Evolutionary conservation across 208 protist genomes (phyloP), one percentile per base, ranked within the genome.

Genomic region (Wallacemonas rigidus): DNA sequence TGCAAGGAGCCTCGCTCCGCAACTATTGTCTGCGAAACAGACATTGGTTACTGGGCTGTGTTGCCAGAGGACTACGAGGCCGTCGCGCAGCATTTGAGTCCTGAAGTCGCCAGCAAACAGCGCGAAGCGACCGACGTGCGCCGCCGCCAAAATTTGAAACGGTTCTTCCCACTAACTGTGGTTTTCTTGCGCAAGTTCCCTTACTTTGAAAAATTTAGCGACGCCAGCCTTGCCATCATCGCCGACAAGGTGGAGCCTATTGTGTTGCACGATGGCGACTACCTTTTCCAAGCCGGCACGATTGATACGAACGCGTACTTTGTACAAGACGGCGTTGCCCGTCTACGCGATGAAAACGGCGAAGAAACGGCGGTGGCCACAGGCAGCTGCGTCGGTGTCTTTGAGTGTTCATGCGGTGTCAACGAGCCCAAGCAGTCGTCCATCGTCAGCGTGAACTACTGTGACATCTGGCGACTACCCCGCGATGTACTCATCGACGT

Each of bases 1-100:
- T 96, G 91, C 63, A 94, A 94, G 58, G 91, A 96, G 67, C 89
- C 91, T 41, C 81, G 91, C 17, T 92, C 81, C 15, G 91, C 91
- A 44, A 93, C 91, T 9, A 96, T 96, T 76, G 57, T 85, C 26
- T 96, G 91, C 69, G 89, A 93, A 62, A 93, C 91, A 2, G 87
- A 94, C 75, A 80, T 94, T 65, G 91, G 85, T 48, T 89, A 82
- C 61, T 96, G 89, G 88, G 83, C 81, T 3, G 85, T 96, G 17
- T 79, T 80, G 9, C 87, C 89, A 36, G 86, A 96, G 69, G 84
- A 90, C 69, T 96, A 92, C 74, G 89, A 96, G 9, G 86, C 86
- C 38, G 91, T 96, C 17, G 86, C 83, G 3, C 74, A 82, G 62
- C 75, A 80, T 17, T 81, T 96, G 48, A 93, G 86, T 69, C 74